A percentile compares a stretch with the other conserved stretches of the same genome.
phyloP scores from a whole-genome alignment of 805 yeast species.

The Wickerhamomyces chambardii region DNA sequence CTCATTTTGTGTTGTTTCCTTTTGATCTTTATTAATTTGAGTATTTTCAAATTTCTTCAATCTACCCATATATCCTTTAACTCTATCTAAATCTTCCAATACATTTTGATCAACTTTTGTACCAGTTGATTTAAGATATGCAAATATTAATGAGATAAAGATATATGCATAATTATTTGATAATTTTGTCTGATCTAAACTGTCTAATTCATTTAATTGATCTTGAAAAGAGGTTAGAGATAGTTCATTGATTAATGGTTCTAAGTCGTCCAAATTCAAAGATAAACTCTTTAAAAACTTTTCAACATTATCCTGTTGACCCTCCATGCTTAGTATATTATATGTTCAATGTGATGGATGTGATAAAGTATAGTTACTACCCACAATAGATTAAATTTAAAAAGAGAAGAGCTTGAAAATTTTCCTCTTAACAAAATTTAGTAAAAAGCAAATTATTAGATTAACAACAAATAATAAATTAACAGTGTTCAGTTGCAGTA shows the following conservation, averaged over 20 bases:
- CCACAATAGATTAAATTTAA: no score
- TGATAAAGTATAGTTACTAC: no score
- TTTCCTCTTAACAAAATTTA: no score
- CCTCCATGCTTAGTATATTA: neutral
- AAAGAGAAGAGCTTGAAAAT: no score
- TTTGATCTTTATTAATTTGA: slow-evolving; percentile 1
- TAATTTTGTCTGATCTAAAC: slow-evolving; percentile 21
- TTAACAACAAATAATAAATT: no score
- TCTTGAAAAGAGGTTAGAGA: slow-evolving; percentile 32
- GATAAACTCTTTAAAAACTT: slow-evolving; percentile 29
- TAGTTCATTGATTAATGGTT: slow-evolving; percentile 25
- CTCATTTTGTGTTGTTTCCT: slow-evolving; percentile 21
- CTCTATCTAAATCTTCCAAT: slow-evolving; percentile 56
- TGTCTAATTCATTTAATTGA: slow-evolving; percentile 12
- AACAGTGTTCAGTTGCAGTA: no score
- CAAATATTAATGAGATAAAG: slow-evolving; percentile 45
- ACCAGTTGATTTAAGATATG: slow-evolving; percentile 52
- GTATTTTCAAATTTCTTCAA: slow-evolving; percentile 22
- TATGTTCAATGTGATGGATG: no score
- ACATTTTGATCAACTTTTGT: slow-evolving; percentile 42
- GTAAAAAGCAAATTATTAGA: no score
- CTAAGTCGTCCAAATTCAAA: slow-evolving; percentile 25
- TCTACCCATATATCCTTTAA: slow-evolving; percentile 59
- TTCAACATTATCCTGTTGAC: slow-evolving; percentile 21
- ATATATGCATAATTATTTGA: slow-evolving; percentile 37